These are phyloP conservation scores for Suhomyces chickasaworum DNA, from an alignment of 1,139 yeast species.

Conservation along the genomic window DNA sequence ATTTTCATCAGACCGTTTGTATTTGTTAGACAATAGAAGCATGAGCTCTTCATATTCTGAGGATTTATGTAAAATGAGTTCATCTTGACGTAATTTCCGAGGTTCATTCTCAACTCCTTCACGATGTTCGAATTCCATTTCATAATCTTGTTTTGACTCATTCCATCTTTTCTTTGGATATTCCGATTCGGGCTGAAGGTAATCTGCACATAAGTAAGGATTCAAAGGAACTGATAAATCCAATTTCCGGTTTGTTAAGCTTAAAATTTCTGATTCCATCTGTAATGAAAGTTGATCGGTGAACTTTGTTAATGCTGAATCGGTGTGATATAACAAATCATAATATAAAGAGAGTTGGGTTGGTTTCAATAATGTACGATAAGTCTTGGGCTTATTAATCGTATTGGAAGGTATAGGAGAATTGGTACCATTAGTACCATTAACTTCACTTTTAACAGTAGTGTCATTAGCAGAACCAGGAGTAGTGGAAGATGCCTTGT, in stretches of 20 bases:
- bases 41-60: slow-evolving; percentile 90
- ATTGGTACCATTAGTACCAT: slow-evolving; percentile 4
- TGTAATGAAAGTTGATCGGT: slow-evolving; percentile 75
- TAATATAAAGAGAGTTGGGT: slow-evolving; percentile 81
- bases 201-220: slow-evolving; percentile 55
- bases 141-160: slow-evolving; percentile 33
- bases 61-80: slow-evolving; percentile 62
- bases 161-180: slow-evolving; percentile 49
- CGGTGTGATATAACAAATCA: slow-evolving; percentile 83
- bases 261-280: slow-evolving; percentile 82
- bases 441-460: slow-evolving; percentile 7
- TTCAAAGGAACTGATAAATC: slow-evolving; percentile 73
- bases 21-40: slow-evolving; percentile 52
- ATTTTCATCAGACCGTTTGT: slow-evolving; percentile 40
- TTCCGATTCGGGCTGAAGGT: slow-evolving; percentile 48
- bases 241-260: slow-evolving; percentile 74
- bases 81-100: slow-evolving; percentile 49
- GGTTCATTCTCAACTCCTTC: slow-evolving; percentile 45
- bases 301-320: slow-evolving; percentile 69
- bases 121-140: slow-evolving; percentile 48
- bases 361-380: slow-evolving; percentile 75
- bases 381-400: slow-evolving; percentile 59
- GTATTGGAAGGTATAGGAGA: slow-evolving; percentile 9
- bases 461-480: slow-evolving; percentile 5
- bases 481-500: slow-evolving; percentile 3